Conservation (phyloP, 2,329 filamentous ascomycete genomes). For the Talaromyces sp. region DNA sequence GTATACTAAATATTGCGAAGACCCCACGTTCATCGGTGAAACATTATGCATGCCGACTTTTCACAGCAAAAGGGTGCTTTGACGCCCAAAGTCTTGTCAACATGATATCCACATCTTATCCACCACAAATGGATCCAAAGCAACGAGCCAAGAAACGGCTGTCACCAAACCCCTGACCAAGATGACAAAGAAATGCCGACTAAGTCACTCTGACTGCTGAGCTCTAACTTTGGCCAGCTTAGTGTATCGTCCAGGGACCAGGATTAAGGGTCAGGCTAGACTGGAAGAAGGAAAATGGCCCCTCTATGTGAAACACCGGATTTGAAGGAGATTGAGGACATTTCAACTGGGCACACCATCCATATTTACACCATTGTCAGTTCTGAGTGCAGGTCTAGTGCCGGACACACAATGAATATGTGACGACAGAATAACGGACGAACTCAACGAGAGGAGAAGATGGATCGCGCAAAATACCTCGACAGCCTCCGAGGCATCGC, state of each 20-base stretch:
- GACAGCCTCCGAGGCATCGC: constrained; percentile 29
- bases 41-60: too few species aligned
- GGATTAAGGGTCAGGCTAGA: too few species aligned
- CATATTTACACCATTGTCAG: neutral
- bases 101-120: neutral
- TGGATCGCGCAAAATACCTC: constrained; percentile 18
- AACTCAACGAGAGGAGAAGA: neutral
- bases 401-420: neutral
- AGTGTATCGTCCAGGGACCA: too few species aligned
- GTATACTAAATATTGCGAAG: too few species aligned
- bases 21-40: too few species aligned
- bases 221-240: too few species aligned
- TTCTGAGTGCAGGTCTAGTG: neutral
- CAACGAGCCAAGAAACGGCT: neutral
- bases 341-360: neutral
- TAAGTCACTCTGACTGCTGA: neutral
- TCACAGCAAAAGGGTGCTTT: too few species aligned
- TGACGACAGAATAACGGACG: neutral
- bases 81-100: neutral
- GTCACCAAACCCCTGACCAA: too few species aligned
- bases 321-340: neutral
- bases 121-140: neutral
- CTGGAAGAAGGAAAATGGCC: neutral
- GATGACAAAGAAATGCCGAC: neutral
- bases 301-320: neutral